These are phyloP conservation scores for Rhynchosporium agropyri DNA, from an alignment of 2,329 filamentous ascomycete genomes.

Conservation along the genomic window DNA sequence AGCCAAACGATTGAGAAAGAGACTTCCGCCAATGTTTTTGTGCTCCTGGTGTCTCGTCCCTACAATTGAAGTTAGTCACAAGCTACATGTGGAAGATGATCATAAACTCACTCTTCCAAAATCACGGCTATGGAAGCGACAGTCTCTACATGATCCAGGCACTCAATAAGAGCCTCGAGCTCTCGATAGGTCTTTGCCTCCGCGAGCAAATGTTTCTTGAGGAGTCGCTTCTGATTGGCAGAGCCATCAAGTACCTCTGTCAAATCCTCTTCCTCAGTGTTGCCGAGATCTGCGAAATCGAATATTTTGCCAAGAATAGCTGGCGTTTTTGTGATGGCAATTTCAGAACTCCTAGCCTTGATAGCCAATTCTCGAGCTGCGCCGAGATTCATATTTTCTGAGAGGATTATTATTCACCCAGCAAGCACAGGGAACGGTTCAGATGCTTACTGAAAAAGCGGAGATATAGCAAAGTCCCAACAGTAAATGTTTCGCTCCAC, in stretches of 20 bases:
- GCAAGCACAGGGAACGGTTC: background rate
- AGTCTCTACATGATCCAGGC: constrained; percentile 69
- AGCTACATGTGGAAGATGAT: background rate
- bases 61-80: constrained; percentile 8
- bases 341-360: constrained; percentile 53
- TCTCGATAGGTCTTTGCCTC: constrained; percentile 68
- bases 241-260: constrained; percentile 42
- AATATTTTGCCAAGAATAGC: constrained; percentile 46
- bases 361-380: constrained; percentile 57
- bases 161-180: constrained; percentile 67
- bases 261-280: constrained; percentile 37
- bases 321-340: constrained; percentile 42
- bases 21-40: constrained; percentile 56
- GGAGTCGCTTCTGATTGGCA: constrained; percentile 41
- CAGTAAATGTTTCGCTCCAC: constrained; percentile 70
- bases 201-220: constrained; percentile 46
- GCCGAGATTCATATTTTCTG: constrained; percentile 50
- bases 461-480: constrained; percentile 75
- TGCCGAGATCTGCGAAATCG: constrained; percentile 42
- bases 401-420: constrained; percentile 28
- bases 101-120: constrained; percentile 33
- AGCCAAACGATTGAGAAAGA: constrained; percentile 57
- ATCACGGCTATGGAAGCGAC: constrained; percentile 47
- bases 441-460: constrained; percentile 76
- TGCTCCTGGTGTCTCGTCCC: constrained; percentile 14